A percentile compares a stretch with the other conserved stretches of the same genome.
These are phyloP conservation scores for Mortierella hygrophila DNA, from an alignment of 192 early-diverging fungal species.

Conservation along the genomic window DNA sequence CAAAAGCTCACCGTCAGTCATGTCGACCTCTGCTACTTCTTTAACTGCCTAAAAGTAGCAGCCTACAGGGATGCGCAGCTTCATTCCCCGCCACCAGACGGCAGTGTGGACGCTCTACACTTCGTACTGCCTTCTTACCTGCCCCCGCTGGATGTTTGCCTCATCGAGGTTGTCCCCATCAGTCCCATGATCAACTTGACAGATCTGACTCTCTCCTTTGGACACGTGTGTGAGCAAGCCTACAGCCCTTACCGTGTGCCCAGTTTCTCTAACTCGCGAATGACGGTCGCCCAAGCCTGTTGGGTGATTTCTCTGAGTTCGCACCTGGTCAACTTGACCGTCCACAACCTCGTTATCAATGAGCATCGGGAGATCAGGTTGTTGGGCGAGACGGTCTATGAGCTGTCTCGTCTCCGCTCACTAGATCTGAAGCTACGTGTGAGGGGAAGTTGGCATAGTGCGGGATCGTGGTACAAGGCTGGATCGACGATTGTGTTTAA, in stretches of 20 bases:
- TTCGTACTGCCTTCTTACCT: background rate
- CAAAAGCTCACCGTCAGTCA: slow-evolving; percentile 4
- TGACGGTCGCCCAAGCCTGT: background rate
- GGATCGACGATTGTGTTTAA: background rate
- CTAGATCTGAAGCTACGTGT: background rate
- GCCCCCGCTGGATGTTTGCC: background rate
- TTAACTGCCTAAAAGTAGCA: background rate
- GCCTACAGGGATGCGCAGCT: background rate
- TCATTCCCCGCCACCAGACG: background rate
- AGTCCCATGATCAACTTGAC: background rate
- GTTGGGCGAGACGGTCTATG: background rate
- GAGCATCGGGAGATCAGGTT: background rate
- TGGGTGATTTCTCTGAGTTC: background rate
- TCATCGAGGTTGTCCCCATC: background rate
- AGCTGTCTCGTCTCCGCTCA: background rate
- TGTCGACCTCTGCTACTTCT: background rate
- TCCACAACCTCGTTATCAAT: background rate
- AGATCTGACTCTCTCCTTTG: background rate
- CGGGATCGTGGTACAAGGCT: background rate
- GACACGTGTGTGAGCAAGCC: background rate
- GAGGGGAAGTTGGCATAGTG: background rate
- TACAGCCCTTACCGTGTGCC: background rate
- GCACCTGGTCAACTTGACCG: background rate
- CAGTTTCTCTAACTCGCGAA: background rate
- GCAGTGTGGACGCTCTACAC: background rate